These are phyloP conservation scores for Alternaria sp. DNA, from an alignment of 2,329 filamentous ascomycete genomes.

Conservation along the genomic window DNA sequence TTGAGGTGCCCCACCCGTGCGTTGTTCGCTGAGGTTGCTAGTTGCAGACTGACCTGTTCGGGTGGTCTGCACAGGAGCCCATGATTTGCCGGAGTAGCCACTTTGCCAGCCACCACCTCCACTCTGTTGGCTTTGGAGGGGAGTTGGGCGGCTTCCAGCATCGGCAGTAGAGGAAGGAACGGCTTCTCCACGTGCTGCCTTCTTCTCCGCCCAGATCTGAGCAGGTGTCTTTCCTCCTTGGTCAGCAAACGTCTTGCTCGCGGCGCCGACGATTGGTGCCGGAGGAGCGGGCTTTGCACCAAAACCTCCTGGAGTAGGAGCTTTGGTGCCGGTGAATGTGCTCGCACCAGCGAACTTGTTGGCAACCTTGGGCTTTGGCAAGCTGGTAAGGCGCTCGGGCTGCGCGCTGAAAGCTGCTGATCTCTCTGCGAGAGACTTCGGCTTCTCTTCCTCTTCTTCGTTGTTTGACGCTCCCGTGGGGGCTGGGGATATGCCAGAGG, in stretches of 20 bases:
- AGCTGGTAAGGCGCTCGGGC: slow-evolving; percentile 80
- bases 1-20: slow-evolving; percentile 63
- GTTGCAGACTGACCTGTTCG: slow-evolving; percentile 69
- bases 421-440: slow-evolving; percentile 75
- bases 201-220: slow-evolving; percentile 97
- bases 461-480: slow-evolving; percentile 52
- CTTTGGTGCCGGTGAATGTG: slow-evolving; percentile 85
- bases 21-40: slow-evolving; percentile 64
- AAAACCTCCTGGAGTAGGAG: slow-evolving; percentile 76
- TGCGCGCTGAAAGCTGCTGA: slow-evolving; percentile 71
- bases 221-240: slow-evolving; percentile 95
- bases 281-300: slow-evolving; percentile 66
- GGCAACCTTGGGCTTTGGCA: slow-evolving; percentile 94
- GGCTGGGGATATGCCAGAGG: slow-evolving; percentile 50
- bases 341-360: slow-evolving; percentile 81
- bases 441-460: slow-evolving; percentile 53
- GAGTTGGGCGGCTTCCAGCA: slow-evolving; percentile 28
- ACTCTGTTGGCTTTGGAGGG: slow-evolving; percentile 67
- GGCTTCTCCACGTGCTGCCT: slow-evolving; percentile 74
- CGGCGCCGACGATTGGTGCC: slow-evolving; percentile 73
- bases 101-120: slow-evolving; percentile 85
- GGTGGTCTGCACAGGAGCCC: slow-evolving; percentile 81
- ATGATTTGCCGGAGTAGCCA: slow-evolving; percentile 86
- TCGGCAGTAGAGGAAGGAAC: slow-evolving; percentile 52
- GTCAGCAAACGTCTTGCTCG: slow-evolving; percentile 92